phyloP scores from a whole-genome alignment of 148 eudicot species.

The Cornus florida region DNA sequence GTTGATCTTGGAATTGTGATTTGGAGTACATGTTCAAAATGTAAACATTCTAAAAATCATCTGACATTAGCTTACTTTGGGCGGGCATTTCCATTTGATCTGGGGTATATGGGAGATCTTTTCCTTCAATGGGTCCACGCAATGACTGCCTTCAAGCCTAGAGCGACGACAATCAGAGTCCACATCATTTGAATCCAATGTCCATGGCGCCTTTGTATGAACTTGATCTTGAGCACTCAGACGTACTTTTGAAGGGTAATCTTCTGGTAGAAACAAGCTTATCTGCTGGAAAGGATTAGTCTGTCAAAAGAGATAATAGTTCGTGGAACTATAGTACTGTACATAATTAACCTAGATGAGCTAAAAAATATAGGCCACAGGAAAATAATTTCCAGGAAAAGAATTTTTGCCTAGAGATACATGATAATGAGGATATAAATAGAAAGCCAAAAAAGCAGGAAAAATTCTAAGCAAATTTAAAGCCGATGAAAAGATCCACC shows the following conservation, averaged over 20 bases:
- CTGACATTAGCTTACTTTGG: constrained; percentile 39
- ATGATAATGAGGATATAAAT: too few relatives aligned
- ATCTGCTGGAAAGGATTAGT: constrained; percentile 20
- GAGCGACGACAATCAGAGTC: constrained; percentile 17
- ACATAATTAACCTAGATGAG: not conserved
- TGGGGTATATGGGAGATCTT: constrained; percentile 24
- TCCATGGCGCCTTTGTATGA: constrained; percentile 18
- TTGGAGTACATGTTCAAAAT: too few relatives aligned
- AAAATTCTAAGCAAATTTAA: not conserved
- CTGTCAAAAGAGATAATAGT: not conserved
- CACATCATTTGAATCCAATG: constrained; percentile 11
- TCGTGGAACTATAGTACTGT: not conserved
- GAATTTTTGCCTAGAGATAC: not conserved
- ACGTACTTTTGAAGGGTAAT: constrained; percentile 27
- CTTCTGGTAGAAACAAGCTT: constrained; percentile 22
- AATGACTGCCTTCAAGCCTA: constrained; percentile 24
- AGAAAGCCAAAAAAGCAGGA: not conserved
- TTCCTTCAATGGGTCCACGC: constrained; percentile 12
- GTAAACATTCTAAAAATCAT: not conserved
- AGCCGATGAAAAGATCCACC: not conserved
- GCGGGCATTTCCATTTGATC: constrained; percentile 59
- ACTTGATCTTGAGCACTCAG: constrained; percentile 19
- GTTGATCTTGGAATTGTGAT: too few relatives aligned
- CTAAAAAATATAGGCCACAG: constrained; percentile 7
- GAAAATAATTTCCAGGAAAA: not conserved